A percentile compares a stretch with the other conserved stretches of the same genome.
These are phyloP conservation scores for Lipomyces mesembrius DNA, from an alignment of 805 yeast genomes.

Conservation along the genomic window DNA sequence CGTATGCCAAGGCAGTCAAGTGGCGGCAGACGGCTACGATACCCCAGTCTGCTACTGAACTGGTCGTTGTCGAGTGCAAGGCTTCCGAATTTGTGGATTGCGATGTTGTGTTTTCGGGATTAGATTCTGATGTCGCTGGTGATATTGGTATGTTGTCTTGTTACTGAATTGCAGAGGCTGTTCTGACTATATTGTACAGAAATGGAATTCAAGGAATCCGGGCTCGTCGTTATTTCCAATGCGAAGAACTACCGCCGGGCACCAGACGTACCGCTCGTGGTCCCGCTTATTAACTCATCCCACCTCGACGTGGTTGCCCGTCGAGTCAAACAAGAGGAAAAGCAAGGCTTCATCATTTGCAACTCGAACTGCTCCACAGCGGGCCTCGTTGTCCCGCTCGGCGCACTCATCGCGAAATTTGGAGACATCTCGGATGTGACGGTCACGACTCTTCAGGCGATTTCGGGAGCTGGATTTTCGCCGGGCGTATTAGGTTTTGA, in stretches of 20 bases:
- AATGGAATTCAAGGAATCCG: conserved; percentile 77
- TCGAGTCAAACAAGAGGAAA: conserved; percentile 55
- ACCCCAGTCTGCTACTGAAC: conserved; percentile 66
- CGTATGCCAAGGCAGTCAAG: conserved; percentile 79
- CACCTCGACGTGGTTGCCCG: conserved; percentile 76
- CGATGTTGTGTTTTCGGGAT: conserved; percentile 92
- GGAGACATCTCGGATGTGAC: conserved; percentile 90
- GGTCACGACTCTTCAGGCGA: conserved; percentile 93
- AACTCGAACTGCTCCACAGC: conserved; percentile 99
- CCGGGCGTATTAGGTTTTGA: conserved; percentile 98
- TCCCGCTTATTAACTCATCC: conserved; percentile 92
- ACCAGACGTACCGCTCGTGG: conserved; percentile 85
- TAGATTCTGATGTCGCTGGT: conserved; percentile 93
- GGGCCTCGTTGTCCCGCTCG: conserved; percentile 93
- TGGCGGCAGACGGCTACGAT: conserved; percentile 92
- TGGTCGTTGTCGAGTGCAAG: conserved; percentile 78
- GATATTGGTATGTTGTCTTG: conserved; percentile 52
- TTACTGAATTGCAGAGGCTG: not conserved
- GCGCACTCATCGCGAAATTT: conserved; percentile 85
- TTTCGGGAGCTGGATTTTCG: conserved; percentile 97
- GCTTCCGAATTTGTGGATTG: conserved; percentile 80
- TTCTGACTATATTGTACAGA: conserved; percentile 49
- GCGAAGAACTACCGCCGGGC: conserved; percentile 95
- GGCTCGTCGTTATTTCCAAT: conserved; percentile 85
- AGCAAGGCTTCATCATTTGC: conserved; percentile 86